phyloP scores from a whole-genome alignment of 306 rosid species.

The Prunus persica region Prunus_persica_NCBIv2 NC_034015.1:18699501-18700000 shows the following conservation, averaged over 20 bases:
- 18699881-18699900: background rate
- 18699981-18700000: background rate
- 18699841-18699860: background rate
- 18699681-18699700: slow-evolving; percentile 7
- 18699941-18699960: background rate
- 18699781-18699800: background rate
- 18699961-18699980: slow-evolving; percentile 2
- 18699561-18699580: slow-evolving; percentile 72
- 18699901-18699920: slow-evolving; percentile 5
- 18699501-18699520: background rate
- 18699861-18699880: background rate
- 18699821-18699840: background rate
- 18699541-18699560: slow-evolving; percentile 4
- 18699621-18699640: slow-evolving; percentile 92
- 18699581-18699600: slow-evolving; percentile 60
- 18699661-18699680: slow-evolving; percentile 9
- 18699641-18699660: slow-evolving; percentile 9
- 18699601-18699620: slow-evolving; percentile 61
- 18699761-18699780: background rate
- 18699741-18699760: background rate
- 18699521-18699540: background rate
- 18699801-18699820: background rate
- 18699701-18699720: background rate
- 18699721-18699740: slow-evolving; percentile 2
- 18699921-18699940: background rate